These are phyloP conservation scores for Phytophthora quininea DNA, from an alignment of 352 stramenopile genomes.

Conservation along the genomic window DNA sequence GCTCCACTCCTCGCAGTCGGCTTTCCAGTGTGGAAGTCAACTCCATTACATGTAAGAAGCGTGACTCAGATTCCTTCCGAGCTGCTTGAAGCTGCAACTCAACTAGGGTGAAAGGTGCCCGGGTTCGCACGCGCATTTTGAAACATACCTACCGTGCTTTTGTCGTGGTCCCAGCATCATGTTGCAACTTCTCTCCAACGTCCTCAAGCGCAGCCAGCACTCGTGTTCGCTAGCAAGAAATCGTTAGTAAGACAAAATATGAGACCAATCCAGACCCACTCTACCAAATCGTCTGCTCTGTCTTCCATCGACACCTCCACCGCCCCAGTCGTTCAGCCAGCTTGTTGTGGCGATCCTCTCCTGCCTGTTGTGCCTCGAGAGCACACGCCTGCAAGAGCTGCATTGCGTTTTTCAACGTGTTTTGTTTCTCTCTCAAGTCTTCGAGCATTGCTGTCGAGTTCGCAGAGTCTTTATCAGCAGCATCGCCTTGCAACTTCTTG, in stretches of 20 bases:
- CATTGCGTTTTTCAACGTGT: slow-evolving; percentile 51
- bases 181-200: slow-evolving; percentile 26
- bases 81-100: slow-evolving; percentile 19
- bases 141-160: slow-evolving; percentile 15
- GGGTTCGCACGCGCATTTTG: not conserved
- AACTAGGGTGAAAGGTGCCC: too few species aligned
- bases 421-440: slow-evolving; percentile 57
- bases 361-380: slow-evolving; percentile 44
- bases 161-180: slow-evolving; percentile 17
- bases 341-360: slow-evolving; percentile 32
- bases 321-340: slow-evolving; percentile 44
- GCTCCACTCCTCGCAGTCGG: slow-evolving; percentile 30
- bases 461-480: slow-evolving; percentile 7
- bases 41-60: slow-evolving; percentile 23
- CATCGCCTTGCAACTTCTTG: slow-evolving; percentile 14
- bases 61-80: slow-evolving; percentile 19
- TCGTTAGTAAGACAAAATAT: not conserved
- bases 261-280: not conserved
- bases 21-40: slow-evolving; percentile 31
- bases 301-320: slow-evolving; percentile 52
- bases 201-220: slow-evolving; percentile 33
- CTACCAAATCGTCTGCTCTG: slow-evolving; percentile 64
- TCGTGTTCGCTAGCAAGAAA: slow-evolving; percentile 20
- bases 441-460: slow-evolving; percentile 36
- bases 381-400: slow-evolving; percentile 51